phyloP scores from a whole-genome alignment of 2,329 filamentous ascomycete species.

The Xylariaceae sp. region DNA sequence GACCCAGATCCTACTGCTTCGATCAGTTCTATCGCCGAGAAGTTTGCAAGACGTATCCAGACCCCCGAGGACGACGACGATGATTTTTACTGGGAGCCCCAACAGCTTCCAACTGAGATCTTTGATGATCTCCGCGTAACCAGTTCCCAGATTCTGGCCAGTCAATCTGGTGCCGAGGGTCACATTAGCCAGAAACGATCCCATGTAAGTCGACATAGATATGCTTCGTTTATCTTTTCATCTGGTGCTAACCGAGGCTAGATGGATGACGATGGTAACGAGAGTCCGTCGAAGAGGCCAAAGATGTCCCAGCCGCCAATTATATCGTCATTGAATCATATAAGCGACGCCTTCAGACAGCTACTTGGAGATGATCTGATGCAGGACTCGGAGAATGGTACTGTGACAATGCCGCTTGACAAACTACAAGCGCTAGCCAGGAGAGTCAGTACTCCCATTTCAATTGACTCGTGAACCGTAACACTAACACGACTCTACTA shows the following conservation, averaged over 20 bases:
- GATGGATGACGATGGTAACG: conserved; percentile 32
- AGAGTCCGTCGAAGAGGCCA: conserved; percentile 30
- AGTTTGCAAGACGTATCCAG: conserved; percentile 44
- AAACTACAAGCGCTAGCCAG: conserved; percentile 31
- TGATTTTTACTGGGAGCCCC: conserved; percentile 44
- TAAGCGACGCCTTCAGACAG: conserved; percentile 31
- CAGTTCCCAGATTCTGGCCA: conserved; percentile 33
- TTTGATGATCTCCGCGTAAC: conserved; percentile 42
- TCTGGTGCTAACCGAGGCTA: conserved; percentile 25
- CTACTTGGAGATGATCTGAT: conserved; percentile 26
- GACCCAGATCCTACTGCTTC: conserved; percentile 39
- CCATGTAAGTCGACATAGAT: conserved; percentile 35
- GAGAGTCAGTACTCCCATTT: conserved; percentile 24
- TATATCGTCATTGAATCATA: conserved; percentile 25
- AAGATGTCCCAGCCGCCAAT: conserved; percentile 28
- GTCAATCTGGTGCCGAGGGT: conserved; percentile 27
- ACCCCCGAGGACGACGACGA: conserved; percentile 30
- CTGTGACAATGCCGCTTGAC: conserved; percentile 28
- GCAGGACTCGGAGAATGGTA: conserved; percentile 23
- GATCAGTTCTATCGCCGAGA: conserved; percentile 43
- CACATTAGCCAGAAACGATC: conserved; percentile 42
- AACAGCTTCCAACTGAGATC: conserved; percentile 43
- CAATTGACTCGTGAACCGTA: not conserved
- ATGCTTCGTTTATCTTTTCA: not conserved
- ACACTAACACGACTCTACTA: conserved; percentile 12